Evolutionary conservation across 768 basidiomycete genomes (phyloP), one percentile per base, ranked within the genome.

Genomic region (Macrolepiota dolichaula): DNA sequence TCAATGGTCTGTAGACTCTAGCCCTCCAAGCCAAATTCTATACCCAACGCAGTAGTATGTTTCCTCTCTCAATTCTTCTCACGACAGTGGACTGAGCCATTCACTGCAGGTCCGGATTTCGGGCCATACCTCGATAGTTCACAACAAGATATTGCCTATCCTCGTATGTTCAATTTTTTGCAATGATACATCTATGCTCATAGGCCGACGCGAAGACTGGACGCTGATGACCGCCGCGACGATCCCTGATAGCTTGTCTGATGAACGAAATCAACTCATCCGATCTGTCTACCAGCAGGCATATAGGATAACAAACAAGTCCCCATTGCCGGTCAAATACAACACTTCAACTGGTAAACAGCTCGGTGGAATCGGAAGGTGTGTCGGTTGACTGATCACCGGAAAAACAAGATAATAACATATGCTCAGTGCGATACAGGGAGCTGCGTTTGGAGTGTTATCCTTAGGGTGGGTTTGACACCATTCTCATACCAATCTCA

Each of bases 181-280:
- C 27, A 7, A 17, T n/a, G n/a, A 10, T 46, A n/a, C 10, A 9
- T 7, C 9, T 36, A 24, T 13, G 5, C 17, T 17, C 13, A 17
- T n/a, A 25, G 32, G 38, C 11, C 3, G n/a, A 4, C 37, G 13
- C 24, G 12, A 57, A 74, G 82, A 83, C 59, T 85, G 83, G 84
- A 72, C 77, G 7, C 69, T 82, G 24, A 77, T 81, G 65, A 78
- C 80, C 7, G 82, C 84, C 2, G 80, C 76, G 0, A 75, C 78
- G 0, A 73, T 77, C 25, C 72, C 73, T 0, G 70, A 74, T 51
- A 32, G 42, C 9, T 17, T 60, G 4, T 56, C 52, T 1, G 62
- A 68, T 0, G 72, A 70, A 1, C 71, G 79, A 22, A 72, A 85
- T 63, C 62, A 67, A 22, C 70, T 84, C 47, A 73, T 85, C 1